Conservation (phyloP, 306 rosid species). For the Ziziphus jujuba region DNA sequence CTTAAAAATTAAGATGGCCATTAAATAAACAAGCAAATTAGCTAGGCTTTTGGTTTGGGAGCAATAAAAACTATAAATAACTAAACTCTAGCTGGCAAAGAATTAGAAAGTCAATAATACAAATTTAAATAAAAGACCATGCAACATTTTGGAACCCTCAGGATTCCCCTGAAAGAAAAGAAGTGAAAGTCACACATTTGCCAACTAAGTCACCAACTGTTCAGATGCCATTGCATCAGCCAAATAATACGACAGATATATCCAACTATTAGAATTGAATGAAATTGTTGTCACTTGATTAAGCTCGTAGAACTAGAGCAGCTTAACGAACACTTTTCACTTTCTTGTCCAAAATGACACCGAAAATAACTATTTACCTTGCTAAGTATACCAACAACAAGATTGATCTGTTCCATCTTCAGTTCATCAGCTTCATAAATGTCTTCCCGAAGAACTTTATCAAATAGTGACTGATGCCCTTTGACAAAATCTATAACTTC, state of each 20-base stretch:
- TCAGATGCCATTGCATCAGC: conserved; percentile 1
- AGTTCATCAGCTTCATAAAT: conserved; percentile 70
- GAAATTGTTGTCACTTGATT: conserved; percentile 9
- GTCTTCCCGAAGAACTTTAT: conserved; percentile 71
- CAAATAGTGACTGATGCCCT: conserved; percentile 78
- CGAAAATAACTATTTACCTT: conserved; percentile 53
- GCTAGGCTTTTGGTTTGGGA: too few species aligned
- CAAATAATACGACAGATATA: background rate
- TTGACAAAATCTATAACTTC: conserved; percentile 86
- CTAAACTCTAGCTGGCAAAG: background rate
- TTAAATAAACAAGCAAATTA: too few species aligned
- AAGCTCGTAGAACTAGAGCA: conserved; percentile 13
- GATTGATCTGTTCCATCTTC: conserved; percentile 83
- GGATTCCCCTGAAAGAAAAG: conserved; percentile 6
- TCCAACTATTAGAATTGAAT: too few species aligned
- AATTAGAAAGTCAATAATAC: background rate
- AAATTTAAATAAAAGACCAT: background rate
- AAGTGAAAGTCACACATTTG: conserved; percentile 9
- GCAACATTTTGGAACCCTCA: background rate
- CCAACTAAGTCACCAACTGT: background rate
- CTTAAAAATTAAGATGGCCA: background rate
- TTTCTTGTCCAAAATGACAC: conserved; percentile 7
- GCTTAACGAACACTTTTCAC: background rate
- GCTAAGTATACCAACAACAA: conserved; percentile 88
- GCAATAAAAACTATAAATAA: background rate